Base-by-base conservation (phyloP, 805 yeast genomes). In the Vanderwaltozyma yarrowii region DNA sequence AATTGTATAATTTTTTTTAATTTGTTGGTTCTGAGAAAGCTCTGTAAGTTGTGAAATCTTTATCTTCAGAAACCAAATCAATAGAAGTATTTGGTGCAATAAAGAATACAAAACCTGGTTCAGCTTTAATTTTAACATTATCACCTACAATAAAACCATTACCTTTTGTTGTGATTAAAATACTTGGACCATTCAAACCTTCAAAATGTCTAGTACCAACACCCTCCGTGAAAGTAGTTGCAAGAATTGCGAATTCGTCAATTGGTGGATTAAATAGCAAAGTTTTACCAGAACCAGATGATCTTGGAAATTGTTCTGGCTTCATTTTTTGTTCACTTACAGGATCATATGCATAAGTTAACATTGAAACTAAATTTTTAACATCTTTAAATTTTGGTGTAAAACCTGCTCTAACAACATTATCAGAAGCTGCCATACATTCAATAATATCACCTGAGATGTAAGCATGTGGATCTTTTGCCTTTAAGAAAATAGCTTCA, bases 341-440 rank as follows among this genome's bases (percentile, higher is more conserved):
- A 18, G 94, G 78, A 38, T 83, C 94, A 52, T 82, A 82, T 20
- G 83, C 71, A 60, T 89, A 92, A 3, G 96, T 88, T 60, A 92
- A 75, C 92, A 85, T 85, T 38, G 73, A 76, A 32, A 92, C 96
- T 56, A 92, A 74, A 53, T 82, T 86, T 42, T 78, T 64, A 43
- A 92, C 97, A 62, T 92, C 99, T 66, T 89, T 92, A 69, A 89
- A 92, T 63, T 92, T 92, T 45, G 99, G 98, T n/a, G 99, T 92
- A 70, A 92, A 92, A 12, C 98, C 99, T 4, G 96, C 95, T 62
- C 99, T 77, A 35, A 92, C 96, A 41, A 92, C 99, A 54, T 92
- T 92, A 62, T 92, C 99, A 30, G 94, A 80, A 8, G 98, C 96
- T 31, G 98, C 98, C 99, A 92, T 92, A 69, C 98, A 92, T 69